Percentiles rank a stretch among this genome's conserved stretches.
phyloP scores from a whole-genome alignment of 1,139 yeast genomes.

The Candida tropicalis region DNA sequence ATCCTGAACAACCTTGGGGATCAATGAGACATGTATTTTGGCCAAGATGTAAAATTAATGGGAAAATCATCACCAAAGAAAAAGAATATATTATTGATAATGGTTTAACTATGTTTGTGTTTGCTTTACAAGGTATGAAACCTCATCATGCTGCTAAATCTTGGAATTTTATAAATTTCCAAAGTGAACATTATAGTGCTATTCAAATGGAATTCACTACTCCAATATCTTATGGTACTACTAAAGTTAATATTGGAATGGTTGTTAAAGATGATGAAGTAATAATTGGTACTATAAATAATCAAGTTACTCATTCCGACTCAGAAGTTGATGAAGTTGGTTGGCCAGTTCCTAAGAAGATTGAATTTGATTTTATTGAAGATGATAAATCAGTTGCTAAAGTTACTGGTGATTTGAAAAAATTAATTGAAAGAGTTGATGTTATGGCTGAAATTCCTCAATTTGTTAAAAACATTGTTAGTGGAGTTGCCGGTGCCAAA shows the following conservation, averaged over 20 bases:
- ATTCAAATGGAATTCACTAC: slow-evolving; percentile 95
- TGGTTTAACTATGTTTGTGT: slow-evolving; percentile 81
- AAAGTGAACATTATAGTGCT: slow-evolving; percentile 71
- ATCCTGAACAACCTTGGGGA: slow-evolving; percentile 89
- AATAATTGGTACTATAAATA: slow-evolving; percentile 66
- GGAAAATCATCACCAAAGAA: slow-evolving; percentile 51
- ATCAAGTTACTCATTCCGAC: slow-evolving; percentile 64
- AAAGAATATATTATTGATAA: slow-evolving; percentile 34
- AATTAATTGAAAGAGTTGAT: slow-evolving; percentile 85
- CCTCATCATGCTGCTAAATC: slow-evolving; percentile 98
- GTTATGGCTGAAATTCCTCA: slow-evolving; percentile 97
- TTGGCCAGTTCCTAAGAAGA: slow-evolving; percentile 83
- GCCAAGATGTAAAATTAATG: slow-evolving; percentile 81
- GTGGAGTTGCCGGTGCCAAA: slow-evolving; percentile 93
- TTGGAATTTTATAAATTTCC: slow-evolving; percentile 94
- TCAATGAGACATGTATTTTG: slow-evolving; percentile 94
- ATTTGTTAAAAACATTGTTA: slow-evolving; percentile 88
- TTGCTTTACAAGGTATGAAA: slow-evolving; percentile 99
- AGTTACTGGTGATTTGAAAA: slow-evolving; percentile 56
- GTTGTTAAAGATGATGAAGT: slow-evolving; percentile 66
- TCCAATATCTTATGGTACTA: slow-evolving; percentile 83
- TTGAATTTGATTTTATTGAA: slow-evolving; percentile 61
- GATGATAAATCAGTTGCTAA: slow-evolving; percentile 39
- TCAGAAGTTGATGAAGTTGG: slow-evolving; percentile 69
- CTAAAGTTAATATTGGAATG: slow-evolving; percentile 80